Evolutionary conservation across 2,329 filamentous ascomycete genomes (phyloP).

Genomic region (Colletotrichum sansevieriae): DNA sequence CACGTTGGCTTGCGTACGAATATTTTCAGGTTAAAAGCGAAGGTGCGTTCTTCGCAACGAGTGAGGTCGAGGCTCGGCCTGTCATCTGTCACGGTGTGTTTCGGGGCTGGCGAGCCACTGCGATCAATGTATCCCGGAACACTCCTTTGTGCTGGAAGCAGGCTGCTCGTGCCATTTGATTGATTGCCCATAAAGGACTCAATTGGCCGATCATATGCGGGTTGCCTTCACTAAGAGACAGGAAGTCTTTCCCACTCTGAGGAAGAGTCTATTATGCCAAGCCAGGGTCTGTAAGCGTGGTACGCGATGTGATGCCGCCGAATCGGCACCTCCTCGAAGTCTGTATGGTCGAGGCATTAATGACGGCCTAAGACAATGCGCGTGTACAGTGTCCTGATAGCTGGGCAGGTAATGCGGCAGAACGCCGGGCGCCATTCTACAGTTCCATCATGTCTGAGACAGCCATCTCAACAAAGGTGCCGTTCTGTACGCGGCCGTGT

Average conservation of each 20-base stretch:
- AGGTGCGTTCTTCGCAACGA: slow-evolving; percentile 21
- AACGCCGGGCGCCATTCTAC: no score
- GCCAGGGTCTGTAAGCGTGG: neutral
- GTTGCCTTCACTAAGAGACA: no score
- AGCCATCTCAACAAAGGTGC: neutral
- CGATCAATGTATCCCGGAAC: neutral
- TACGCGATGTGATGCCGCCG: neutral
- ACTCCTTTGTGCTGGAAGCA: slow-evolving; percentile 4
- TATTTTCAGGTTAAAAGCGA: slow-evolving; percentile 21
- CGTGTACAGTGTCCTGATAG: no score
- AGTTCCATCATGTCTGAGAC: neutral
- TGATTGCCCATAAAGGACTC: slow-evolving; percentile 27
- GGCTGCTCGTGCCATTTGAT: slow-evolving; percentile 20
- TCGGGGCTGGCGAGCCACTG: neutral
- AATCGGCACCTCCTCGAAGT: neutral
- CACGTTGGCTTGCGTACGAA: slow-evolving; percentile 23
- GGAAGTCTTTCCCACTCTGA: neutral
- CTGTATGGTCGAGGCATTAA: neutral
- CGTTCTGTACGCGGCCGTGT: neutral
- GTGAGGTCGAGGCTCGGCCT: neutral
- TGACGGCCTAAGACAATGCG: no score
- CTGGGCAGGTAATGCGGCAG: no score
- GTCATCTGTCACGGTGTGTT: slow-evolving; percentile 12
- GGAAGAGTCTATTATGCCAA: slow-evolving; percentile 1
- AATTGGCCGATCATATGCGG: slow-evolving; percentile 28